phyloP scores from a whole-genome alignment of 345 rosid species.

The Excoecaria agallocha region DNA sequence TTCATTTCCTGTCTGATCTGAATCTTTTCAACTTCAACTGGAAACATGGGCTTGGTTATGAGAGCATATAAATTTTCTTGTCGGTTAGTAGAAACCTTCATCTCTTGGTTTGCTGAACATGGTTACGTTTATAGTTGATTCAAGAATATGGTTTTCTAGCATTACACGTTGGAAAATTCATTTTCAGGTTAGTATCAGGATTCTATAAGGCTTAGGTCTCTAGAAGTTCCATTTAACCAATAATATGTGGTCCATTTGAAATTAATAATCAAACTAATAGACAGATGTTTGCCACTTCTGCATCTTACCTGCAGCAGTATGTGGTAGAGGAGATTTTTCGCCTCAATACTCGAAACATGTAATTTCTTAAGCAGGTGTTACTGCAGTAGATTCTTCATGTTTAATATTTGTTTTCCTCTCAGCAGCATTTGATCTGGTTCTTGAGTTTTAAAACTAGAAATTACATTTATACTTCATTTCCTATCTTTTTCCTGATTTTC shows the following conservation, averaged over 20 bases:
- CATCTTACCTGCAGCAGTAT: neutral
- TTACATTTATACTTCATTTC: neutral
- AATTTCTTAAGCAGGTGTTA: conserved; percentile 4
- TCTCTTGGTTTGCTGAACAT: neutral
- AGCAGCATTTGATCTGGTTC: neutral
- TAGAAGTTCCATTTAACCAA: neutral
- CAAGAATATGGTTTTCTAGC: neutral
- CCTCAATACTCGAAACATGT: neutral
- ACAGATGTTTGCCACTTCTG: neutral
- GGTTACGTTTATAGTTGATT: neutral
- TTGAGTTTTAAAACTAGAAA: neutral
- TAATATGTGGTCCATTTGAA: neutral
- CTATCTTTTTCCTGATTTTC: neutral
- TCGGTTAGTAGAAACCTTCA: neutral
- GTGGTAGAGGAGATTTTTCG: neutral
- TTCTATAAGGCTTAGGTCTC: neutral
- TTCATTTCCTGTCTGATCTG: conserved; percentile 8
- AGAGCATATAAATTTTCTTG: neutral
- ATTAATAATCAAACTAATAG: neutral
- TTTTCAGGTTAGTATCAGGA: neutral
- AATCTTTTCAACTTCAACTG: neutral
- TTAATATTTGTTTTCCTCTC: neutral
- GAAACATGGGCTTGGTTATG: neutral
- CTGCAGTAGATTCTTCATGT: neutral
- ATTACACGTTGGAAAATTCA: neutral